Conservation (phyloP, 2,329 filamentous ascomycete genomes). For the Salinomyces thailandicus region DNA sequence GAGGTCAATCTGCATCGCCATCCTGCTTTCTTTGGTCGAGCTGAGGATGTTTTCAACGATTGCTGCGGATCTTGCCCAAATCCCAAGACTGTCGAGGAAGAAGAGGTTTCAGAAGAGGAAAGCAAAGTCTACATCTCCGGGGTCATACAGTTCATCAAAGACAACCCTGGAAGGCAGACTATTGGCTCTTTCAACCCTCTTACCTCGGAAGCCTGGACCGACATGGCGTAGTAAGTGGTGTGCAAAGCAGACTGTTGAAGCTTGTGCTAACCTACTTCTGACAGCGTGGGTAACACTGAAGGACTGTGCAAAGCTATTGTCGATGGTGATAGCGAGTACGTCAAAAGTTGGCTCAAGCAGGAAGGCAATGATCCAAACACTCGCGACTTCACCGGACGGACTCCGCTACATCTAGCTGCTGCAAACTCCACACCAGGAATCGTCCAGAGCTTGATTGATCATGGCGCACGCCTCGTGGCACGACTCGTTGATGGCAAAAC, state of each 20-base stretch:
- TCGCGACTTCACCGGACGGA: constrained; percentile 67
- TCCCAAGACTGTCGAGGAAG: constrained; percentile 59
- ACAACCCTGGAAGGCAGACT: constrained; percentile 68
- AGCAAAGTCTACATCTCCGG: constrained; percentile 67
- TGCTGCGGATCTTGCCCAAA: constrained; percentile 72
- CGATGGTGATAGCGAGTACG: constrained; percentile 58
- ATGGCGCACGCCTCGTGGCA: constrained; percentile 61
- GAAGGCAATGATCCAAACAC: constrained; percentile 60
- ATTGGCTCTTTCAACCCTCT: constrained; percentile 69
- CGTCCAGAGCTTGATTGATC: constrained; percentile 59
- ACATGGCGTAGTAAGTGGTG: constrained; percentile 89
- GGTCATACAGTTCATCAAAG: constrained; percentile 61
- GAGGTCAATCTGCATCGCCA: constrained; percentile 70
- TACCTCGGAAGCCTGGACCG: constrained; percentile 75
- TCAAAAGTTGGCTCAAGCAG: constrained; percentile 58
- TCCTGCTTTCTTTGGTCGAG: constrained; percentile 72
- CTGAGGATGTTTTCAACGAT: constrained; percentile 64
- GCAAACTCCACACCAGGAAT: constrained; percentile 58
- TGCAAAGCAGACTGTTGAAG: too few species aligned
- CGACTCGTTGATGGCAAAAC: constrained; percentile 71
- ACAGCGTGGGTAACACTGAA: constrained; percentile 65
- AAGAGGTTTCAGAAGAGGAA: constrained; percentile 60
- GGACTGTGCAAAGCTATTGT: constrained; percentile 72
- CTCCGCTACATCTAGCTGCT: constrained; percentile 67
- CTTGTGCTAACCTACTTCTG: too few species aligned